Conservation (phyloP, 805 yeast genomes). For the Peterozyma toletana region DNA sequence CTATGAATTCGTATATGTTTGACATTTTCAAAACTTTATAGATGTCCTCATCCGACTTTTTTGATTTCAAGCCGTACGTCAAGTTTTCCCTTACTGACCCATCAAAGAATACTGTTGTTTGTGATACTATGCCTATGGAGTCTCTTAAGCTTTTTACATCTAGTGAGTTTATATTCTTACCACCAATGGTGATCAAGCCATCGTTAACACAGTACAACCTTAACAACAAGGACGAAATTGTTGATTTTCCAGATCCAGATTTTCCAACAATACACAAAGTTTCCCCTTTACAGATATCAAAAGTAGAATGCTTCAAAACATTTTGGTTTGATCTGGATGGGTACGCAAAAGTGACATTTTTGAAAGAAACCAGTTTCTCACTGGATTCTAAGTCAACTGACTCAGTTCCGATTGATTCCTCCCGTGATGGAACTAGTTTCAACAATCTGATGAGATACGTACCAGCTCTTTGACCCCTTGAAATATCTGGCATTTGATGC, state of each 20-base stretch:
- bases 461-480: constrained; percentile 74
- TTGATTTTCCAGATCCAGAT: constrained; percentile 92
- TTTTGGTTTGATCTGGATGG: constrained; percentile 21
- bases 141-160: constrained; percentile 42
- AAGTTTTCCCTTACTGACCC: constrained; percentile 72
- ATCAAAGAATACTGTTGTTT: constrained; percentile 62
- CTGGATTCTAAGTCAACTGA: constrained; percentile 16
- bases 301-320: constrained; percentile 34
- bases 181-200: constrained; percentile 37
- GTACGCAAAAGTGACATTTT: constrained; percentile 43
- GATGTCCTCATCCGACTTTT: constrained; percentile 22
- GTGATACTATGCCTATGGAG: constrained; percentile 65
- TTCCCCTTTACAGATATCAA: constrained; percentile 37
- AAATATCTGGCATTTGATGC: constrained; percentile 67
- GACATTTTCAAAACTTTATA: constrained; percentile 33
- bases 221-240: constrained; percentile 51
- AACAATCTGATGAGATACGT: constrained; percentile 39
- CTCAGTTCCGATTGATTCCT: constrained; percentile 29
- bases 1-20: constrained; percentile 48
- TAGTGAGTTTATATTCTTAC: constrained; percentile 36
- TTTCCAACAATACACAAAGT: constrained; percentile 70
- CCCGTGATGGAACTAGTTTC: constrained; percentile 21
- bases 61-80: constrained; percentile 42
- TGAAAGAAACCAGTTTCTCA: constrained; percentile 27
- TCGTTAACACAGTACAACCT: constrained; percentile 38